phyloP scores from a whole-genome alignment of 2,329 filamentous ascomycete genomes.

The Chaetoscypha palmicola region DNA sequence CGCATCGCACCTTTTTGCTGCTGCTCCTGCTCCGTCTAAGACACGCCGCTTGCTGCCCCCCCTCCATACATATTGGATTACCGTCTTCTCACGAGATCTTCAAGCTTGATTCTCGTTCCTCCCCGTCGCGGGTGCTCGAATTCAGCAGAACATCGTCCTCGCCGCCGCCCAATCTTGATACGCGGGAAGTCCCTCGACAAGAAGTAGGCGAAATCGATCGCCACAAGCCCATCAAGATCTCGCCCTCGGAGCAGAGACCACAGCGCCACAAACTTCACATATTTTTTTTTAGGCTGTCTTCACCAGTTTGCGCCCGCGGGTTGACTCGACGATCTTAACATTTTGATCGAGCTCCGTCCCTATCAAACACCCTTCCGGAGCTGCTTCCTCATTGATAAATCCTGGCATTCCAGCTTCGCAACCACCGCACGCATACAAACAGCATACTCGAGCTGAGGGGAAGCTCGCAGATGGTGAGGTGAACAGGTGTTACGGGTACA shows the following conservation, averaged over 20 bases:
- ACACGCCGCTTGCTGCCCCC: neutral
- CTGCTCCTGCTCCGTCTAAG: neutral
- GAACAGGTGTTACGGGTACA: slow-evolving; percentile 29
- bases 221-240: slow-evolving; percentile 6
- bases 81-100: neutral
- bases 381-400: slow-evolving; percentile 11
- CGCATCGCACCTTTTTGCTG: neutral
- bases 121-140: neutral
- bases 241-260: neutral
- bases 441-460: slow-evolving; percentile 26
- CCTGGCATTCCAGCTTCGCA: slow-evolving; percentile 13
- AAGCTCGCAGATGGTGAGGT: slow-evolving; percentile 26
- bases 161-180: neutral
- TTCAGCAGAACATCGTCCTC: neutral
- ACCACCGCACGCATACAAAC: slow-evolving; percentile 14
- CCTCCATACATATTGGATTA: neutral
- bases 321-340: slow-evolving; percentile 13
- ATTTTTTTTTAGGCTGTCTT: neutral
- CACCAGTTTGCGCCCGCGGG: neutral
- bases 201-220: slow-evolving; percentile 8
- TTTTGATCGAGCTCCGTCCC: neutral
- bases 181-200: neutral
- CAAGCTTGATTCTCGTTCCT: neutral
- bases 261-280: neutral
- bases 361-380: neutral